phyloP scores from a whole-genome alignment of 805 yeast species.

The Clavispora asparagi region DNA sequence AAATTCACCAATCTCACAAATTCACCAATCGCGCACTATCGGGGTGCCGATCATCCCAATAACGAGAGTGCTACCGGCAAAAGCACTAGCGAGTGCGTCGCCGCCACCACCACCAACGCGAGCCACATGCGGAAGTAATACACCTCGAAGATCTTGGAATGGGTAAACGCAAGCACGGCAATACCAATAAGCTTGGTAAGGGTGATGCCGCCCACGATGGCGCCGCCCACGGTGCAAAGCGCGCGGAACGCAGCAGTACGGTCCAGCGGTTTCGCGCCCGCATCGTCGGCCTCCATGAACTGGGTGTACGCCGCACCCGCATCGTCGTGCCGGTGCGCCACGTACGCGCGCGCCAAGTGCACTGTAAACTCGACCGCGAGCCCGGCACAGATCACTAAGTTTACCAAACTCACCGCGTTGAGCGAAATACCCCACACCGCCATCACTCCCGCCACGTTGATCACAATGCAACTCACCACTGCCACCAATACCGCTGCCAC shows the following conservation, averaged over 20 bases:
- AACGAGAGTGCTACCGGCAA: constrained; percentile 69
- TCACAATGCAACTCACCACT: constrained; percentile 60
- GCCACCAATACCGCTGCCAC: constrained; percentile 52
- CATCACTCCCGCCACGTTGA: constrained; percentile 79
- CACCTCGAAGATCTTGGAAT: constrained; percentile 81
- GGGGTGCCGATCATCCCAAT: too few relatives aligned
- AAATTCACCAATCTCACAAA: too few relatives aligned
- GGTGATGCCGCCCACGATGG: constrained; percentile 88
- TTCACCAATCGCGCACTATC: too few relatives aligned
- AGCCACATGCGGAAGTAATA: constrained; percentile 96
- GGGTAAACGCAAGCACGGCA: constrained; percentile 76
- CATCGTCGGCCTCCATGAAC: constrained; percentile 9
- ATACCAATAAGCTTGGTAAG: constrained; percentile 88
- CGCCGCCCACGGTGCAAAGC: constrained; percentile 75
- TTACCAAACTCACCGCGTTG: constrained; percentile 87
- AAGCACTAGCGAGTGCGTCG: constrained; percentile 71
- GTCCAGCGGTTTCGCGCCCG: constrained; percentile 1
- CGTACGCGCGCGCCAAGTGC: constrained; percentile 78
- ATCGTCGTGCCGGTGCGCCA: constrained; percentile 25
- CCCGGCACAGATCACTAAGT: constrained; percentile 88
- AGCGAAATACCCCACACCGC: constrained; percentile 67
- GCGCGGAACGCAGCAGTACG: constrained; percentile 45
- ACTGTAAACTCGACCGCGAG: constrained; percentile 90
- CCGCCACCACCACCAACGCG: constrained; percentile 68
- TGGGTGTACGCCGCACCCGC: constrained; percentile 11